Evolutionary conservation across 371 early-diverging fungal genomes (phyloP), one percentile per base, ranked within the genome.

Genomic region (Saksenaea oblongispora): DNA sequence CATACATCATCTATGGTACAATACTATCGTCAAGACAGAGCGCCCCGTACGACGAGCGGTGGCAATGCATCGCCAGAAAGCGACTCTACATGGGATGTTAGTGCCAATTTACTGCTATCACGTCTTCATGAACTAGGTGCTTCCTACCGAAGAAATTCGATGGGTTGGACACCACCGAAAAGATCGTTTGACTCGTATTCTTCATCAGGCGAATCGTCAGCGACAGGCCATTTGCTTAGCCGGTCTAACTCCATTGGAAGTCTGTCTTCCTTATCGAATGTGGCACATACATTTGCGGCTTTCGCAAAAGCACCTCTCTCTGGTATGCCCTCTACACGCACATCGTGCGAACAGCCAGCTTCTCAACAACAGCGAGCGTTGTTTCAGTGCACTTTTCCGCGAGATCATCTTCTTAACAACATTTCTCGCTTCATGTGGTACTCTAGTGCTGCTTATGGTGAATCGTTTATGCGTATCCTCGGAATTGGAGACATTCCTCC

Each of bases 391-490:
- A 82, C 84, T 56, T 87, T 87, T 59, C 88, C 89, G 17, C 84
- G 82, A n/a, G 78, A 81, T 35, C 91, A 89, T 35, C 70, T 92
- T 35, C 70, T 89, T 5, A 80, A 74, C 68, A 90, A 91, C 58
- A 81, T 92, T 56, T 84, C 88, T 13, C 87, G 90, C 44, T 93
- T 91, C 56, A 87, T 92, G 71, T 84, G 90, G 2, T 86, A 91
- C 59, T 87, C 93, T 1, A 89, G 91, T 7, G 89, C 92, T 14
- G 88, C 91, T 0, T 93, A 93, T 62, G 94, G 94, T 4, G 86
- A 87, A 41, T 86, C 87, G 18, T 94, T 95, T 58, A 91, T 95
- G 92, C 83, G 87, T 34, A 85, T 92, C 14, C 71, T 94, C 28
- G 93, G 94, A 5, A 87, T 94, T 54, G 90, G 88, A n/a, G 71